These are phyloP conservation scores for Torrubiella hemipterigena DNA, from an alignment of 2,329 filamentous ascomycete species.

Conservation along the genomic window DNA sequence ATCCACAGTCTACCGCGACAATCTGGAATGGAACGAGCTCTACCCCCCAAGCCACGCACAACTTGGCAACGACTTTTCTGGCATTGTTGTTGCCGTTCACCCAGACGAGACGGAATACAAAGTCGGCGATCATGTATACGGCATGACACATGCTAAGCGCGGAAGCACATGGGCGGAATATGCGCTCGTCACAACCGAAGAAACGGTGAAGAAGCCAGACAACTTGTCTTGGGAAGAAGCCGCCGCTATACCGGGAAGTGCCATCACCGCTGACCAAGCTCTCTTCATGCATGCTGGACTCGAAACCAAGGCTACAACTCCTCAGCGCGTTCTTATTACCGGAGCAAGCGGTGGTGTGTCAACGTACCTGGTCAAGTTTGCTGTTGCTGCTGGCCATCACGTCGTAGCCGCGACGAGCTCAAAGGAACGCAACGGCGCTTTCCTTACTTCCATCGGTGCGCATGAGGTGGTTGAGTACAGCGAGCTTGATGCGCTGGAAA, in stretches of 20 bases:
- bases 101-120: slow-evolving; percentile 12
- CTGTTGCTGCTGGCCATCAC: slow-evolving; percentile 15
- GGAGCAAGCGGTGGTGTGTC: slow-evolving; percentile 23
- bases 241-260: slow-evolving; percentile 20
- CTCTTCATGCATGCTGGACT: slow-evolving; percentile 14
- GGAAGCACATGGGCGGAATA: slow-evolving; percentile 14
- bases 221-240: slow-evolving; percentile 16
- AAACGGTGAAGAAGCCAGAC: slow-evolving; percentile 18
- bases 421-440: slow-evolving; percentile 5
- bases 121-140: slow-evolving; percentile 16
- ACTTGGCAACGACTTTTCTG: slow-evolving; percentile 8
- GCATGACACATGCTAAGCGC: slow-evolving; percentile 11
- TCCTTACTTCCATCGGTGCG: slow-evolving; percentile 12
- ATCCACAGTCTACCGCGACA: slow-evolving; percentile 9
- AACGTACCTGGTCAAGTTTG: slow-evolving; percentile 21
- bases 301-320: slow-evolving; percentile 4
- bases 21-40: slow-evolving; percentile 9
- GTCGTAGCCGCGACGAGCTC: slow-evolving; percentile 18
- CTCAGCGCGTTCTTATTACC: slow-evolving; percentile 18
- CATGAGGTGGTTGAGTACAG: slow-evolving; percentile 12
- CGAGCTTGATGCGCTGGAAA: slow-evolving; percentile 7
- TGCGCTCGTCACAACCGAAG: slow-evolving; percentile 9
- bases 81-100: slow-evolving; percentile 5
- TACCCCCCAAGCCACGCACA: slow-evolving; percentile 6
- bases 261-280: slow-evolving; percentile 22